Conservation (phyloP, 2,329 filamentous ascomycete species). For the Trichoderma arundinaceum region DNA sequence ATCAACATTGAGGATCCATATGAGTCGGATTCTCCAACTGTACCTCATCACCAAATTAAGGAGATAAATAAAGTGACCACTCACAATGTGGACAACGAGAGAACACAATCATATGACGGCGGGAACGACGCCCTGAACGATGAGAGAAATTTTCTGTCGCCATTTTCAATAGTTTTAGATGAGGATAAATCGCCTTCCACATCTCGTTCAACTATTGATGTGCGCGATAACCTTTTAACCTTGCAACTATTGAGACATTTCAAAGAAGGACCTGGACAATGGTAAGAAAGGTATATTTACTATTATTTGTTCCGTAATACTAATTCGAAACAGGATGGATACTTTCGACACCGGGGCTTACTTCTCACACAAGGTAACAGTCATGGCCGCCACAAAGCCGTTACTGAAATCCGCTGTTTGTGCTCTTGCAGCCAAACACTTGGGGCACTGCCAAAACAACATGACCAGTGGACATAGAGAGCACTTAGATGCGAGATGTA, state of each 20-base stretch:
- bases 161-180: neutral
- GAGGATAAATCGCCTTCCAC: neutral
- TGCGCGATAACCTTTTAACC: neutral
- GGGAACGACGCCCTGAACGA: neutral
- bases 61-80: neutral
- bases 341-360: constrained; percentile 25
- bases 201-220: neutral
- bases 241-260: constrained; percentile 20
- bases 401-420: constrained; percentile 21
- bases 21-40: neutral
- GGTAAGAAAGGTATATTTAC: neutral
- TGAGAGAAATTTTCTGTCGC: neutral
- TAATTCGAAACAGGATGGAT: constrained; percentile 5
- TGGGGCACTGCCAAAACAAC: neutral
- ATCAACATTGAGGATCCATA: constrained; percentile 24
- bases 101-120: neutral
- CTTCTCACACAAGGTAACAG: constrained; percentile 23
- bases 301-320: no score
- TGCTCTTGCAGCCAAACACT: constrained; percentile 18
- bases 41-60: neutral
- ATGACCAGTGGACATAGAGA: neutral
- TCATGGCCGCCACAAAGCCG: constrained; percentile 21
- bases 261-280: constrained; percentile 22
- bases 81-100: neutral
- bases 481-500: neutral